Evolutionary conservation across 164 flowering plant species (phyloP), one percentile per base, ranked within the genome.

Genomic region (Houttuynia cordata): DNA sequence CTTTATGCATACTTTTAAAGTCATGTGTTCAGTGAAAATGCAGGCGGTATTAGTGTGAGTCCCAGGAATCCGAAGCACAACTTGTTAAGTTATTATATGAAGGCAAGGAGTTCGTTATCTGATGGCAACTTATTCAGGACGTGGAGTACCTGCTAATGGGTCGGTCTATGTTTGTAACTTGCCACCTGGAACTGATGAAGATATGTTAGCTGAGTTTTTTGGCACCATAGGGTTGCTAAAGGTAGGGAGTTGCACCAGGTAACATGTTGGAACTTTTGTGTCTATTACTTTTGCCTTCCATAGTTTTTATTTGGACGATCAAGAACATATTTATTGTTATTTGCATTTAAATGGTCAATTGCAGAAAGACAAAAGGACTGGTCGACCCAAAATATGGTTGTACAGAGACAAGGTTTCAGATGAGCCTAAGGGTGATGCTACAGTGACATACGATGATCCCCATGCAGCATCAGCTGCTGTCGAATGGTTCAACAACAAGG

Each of bases 341-440:
- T 66, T 65, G 56, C 14, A 34, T 41, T 56, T 57, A 42, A 8
- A 37, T 24, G 30, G 18, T 5, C 17, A 4, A 49, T 49, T 56
- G 3, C 62, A 94, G 99, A 94, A 85, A 80, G 99, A 94, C 73
- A 94, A 94, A 77, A 79, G 95, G 68, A 94, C 85, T 18, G 96
- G 95, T 53, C 73, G 78, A 10, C 99, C 97, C 8, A 91, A 91
- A 73, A 84, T 94, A 70, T 94, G 99, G 97, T 67, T 88, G 21
- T 94, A 94, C 64, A 75, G 79, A 57, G 97, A 94, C 64, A 94
- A 94, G 71, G 80, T 57, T n/a, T 88, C 96, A 0, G 73, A 84
- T 73, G 96, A 91, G 70, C 97, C 96, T 9, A 94, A 94, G 70
- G 99, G 97, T 49, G 99, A 94, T 85, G 99, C 99, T 59, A 94